Evolutionary conservation across 768 basidiomycete genomes (phyloP).

Genomic region (Sutorius australiensis): DNA sequence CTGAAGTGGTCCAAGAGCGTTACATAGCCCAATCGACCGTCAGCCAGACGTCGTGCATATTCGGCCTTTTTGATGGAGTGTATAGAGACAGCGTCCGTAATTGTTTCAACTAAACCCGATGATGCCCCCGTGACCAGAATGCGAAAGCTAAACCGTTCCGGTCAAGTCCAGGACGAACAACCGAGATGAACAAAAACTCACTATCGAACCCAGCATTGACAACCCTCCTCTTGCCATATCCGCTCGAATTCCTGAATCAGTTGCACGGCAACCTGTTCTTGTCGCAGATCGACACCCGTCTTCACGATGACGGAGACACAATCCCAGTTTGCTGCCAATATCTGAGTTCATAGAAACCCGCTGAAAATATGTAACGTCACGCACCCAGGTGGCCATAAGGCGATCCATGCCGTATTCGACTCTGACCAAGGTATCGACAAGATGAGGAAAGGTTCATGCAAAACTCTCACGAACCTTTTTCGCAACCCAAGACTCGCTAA

Average conservation of each 20-base stretch:
- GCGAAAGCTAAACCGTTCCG: constrained; percentile 65
- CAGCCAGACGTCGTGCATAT: constrained; percentile 83
- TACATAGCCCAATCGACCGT: constrained; percentile 80
- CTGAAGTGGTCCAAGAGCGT: constrained; percentile 90
- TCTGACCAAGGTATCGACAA: constrained; percentile 33
- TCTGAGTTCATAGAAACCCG: constrained; percentile 8
- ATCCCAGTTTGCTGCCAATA: constrained; percentile 64
- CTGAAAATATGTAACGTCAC: constrained; percentile 17
- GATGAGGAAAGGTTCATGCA: neutral
- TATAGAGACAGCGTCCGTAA: constrained; percentile 96
- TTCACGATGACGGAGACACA: constrained; percentile 98
- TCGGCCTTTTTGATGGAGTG: constrained; percentile 99
- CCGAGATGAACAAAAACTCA: constrained; percentile 33
- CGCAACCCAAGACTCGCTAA: constrained; percentile 90
- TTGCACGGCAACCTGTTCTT: constrained; percentile 96
- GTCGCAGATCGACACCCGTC: constrained; percentile 92
- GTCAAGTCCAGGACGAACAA: neutral
- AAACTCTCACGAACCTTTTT: constrained; percentile 65
- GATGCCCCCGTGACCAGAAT: constrained; percentile 92
- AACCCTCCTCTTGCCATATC: constrained; percentile 95
- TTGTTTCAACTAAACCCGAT: constrained; percentile 95
- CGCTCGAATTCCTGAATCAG: constrained; percentile 88
- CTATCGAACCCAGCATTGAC: constrained; percentile 93
- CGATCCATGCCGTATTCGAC: constrained; percentile 86
- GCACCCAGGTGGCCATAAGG: constrained; percentile 94